phyloP scores from a whole-genome alignment of 192 early-diverging fungal species.

The Rhizophagus clarus region DNA sequence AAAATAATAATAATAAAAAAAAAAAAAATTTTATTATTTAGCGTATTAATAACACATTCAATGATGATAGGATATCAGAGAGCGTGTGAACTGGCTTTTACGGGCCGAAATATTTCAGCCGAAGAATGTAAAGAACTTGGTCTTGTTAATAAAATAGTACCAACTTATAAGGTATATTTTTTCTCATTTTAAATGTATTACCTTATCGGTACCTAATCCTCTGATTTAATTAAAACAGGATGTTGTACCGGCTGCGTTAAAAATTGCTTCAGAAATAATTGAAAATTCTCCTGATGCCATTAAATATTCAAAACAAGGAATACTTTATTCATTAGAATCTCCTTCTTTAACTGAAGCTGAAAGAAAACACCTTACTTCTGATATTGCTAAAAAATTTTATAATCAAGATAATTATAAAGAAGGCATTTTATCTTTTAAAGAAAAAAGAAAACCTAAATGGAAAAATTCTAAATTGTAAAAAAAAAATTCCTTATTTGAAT shows the following conservation, averaged over 20 bases:
- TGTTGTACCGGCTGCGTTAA: slow-evolving; percentile 32
- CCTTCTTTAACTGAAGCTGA: slow-evolving; percentile 38
- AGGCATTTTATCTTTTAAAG: slow-evolving; percentile 43
- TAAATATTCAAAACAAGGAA: slow-evolving; percentile 39
- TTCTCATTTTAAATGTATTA: background rate
- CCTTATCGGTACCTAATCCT: background rate
- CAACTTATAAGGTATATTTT: background rate
- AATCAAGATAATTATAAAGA: slow-evolving; percentile 38
- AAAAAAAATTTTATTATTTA: too few species aligned
- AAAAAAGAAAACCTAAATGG: slow-evolving; percentile 45
- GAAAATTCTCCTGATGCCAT: slow-evolving; percentile 50
- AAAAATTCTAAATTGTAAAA: slow-evolving; percentile 32
- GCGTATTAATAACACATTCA: background rate
- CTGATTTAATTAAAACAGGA: slow-evolving; percentile 7
- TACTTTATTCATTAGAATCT: slow-evolving; percentile 38
- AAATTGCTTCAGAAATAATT: slow-evolving; percentile 38
- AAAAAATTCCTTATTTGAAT: background rate
- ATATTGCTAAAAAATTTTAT: slow-evolving; percentile 30
- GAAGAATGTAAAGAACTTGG: slow-evolving; percentile 42
- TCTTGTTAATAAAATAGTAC: slow-evolving; percentile 42
- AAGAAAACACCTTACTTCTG: slow-evolving; percentile 31
- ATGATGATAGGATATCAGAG: slow-evolving; percentile 33
- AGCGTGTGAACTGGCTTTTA: slow-evolving; percentile 43
- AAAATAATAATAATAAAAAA: too few species aligned
- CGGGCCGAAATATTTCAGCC: slow-evolving; percentile 41